Evolutionary conservation across 1,284 basidiomycete species (phyloP), one percentile per base, ranked within the genome.

Genomic region (Porodaedalea pini): DNA sequence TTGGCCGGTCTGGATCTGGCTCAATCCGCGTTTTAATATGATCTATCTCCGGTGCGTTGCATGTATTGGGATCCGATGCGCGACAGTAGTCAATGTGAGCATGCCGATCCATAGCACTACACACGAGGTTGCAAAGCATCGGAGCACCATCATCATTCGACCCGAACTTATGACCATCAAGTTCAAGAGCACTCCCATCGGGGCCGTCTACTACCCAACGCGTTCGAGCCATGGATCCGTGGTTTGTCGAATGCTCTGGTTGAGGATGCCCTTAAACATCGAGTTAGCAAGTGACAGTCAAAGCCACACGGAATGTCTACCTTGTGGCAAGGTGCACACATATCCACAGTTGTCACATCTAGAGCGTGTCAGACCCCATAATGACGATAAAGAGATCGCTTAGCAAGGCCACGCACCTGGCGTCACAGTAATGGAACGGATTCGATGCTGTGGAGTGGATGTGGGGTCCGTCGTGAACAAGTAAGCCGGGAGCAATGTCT

Each of bases 91-190:
- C 82, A 31, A 86, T 69, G 62, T 86, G 84, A 0, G 71, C 69
- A 53, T 86, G 83, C 25, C 75, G 63, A 1, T 81, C 82, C 67
- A 84, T 72, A 6, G 76, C 70, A 1, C 74, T 71, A 59, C 84
- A 86, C 21, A 82, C 66, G 15, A 85, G 70, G 49, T 76, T 81
- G 64, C 83, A 86, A 69, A 86, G 73, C 79, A 85, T 82, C 0
- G 83, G 84, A 1, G 81, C 82, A 10, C 84, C 83, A 47, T 81
- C 78, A 52, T 85, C 82, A n/a, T 76, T 75, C 0, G 78, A 64
- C 1, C 74, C 79, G 63, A 82, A 86, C 54, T 75, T 79, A 50
- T 75, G 75, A 2, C 83, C 82, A 59, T 78, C 73, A 1, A 85
- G 68, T 60, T 86, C 83, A 0, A 84, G 61, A 0, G 70, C 66